Evolutionary conservation across 2,329 filamentous ascomycete species (phyloP), one percentile per base, ranked within the genome.

Genomic region (Penicillium psychrosexuale): DNA sequence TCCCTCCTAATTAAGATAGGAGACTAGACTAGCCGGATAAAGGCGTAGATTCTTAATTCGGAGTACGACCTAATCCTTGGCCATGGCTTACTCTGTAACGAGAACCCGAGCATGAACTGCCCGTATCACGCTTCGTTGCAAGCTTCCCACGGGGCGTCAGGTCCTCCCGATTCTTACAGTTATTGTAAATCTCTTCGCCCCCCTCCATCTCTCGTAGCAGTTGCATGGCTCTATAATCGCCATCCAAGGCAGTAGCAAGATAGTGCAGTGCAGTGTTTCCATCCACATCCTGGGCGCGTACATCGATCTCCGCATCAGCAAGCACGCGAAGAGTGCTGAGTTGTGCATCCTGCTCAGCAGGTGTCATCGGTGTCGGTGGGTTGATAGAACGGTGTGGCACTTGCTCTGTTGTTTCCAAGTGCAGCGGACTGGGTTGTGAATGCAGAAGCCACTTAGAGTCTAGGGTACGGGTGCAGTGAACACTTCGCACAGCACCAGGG

Each of bases 241-340:
- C 40, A 45, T 56, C 50, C 48, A 57, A 53, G 1, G 57, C 51
- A 2, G 33, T 38, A 22, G 57, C 54, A 15, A 61, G 46, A 34
- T 61, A 61, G 24, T 59, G 59, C 19, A 61, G 45, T 13, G 59
- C 53, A 13, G 57, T 61, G 22, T 59, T 59, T 24, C 57, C 51
- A 47, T 59, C 57, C 2, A 55, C 44, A 43, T 61, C 58, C 40
- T 55, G 24, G 22, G 51, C 56, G 7, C 47, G 31, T 15, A 57
- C 43, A 49, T 61, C 50, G 22, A 54, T 8, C 1, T 46, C 42
- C 34, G 24, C 45, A 13, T 30, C 22, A 2, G n/a, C 33, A 30
- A 47, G 64, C 53, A 47, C 13, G 2, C 24, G 33, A 19, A 47
- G 24, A 8, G 34, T 47, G 24, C 24, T 28, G 5, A 38, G 33